These are phyloP conservation scores for Tolypocladium pustulatum DNA, from an alignment of 2,329 filamentous ascomycete genomes.

Conservation along the genomic window DNA sequence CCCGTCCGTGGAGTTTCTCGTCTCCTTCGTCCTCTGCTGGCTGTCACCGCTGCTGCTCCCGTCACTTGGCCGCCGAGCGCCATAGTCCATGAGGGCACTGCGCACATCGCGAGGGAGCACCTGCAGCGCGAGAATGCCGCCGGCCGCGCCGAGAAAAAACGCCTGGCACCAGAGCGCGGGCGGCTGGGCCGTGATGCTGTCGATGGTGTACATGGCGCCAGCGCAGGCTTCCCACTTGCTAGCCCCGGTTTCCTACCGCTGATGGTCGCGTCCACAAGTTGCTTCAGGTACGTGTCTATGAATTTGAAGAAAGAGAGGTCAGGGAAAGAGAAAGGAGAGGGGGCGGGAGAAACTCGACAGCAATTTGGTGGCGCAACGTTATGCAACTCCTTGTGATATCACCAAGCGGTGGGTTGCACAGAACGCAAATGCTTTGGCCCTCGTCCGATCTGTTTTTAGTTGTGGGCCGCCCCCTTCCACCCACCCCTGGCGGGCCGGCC, in stretches of 20 bases:
- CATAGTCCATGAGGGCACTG: slow-evolving; percentile 38
- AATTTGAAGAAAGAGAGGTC: too few relatives aligned
- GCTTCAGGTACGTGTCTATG: background rate
- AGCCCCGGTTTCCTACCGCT: background rate
- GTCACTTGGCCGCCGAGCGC: slow-evolving; percentile 26
- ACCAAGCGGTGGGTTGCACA: background rate
- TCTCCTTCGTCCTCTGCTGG: slow-evolving; percentile 4
- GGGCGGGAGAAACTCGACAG: background rate
- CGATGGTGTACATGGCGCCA: background rate
- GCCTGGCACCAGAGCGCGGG: slow-evolving; percentile 30
- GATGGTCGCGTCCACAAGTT: background rate
- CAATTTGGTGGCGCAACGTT: background rate
- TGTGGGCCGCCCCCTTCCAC: background rate
- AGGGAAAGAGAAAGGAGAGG: background rate
- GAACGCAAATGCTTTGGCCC: background rate
- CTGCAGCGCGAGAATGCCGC: slow-evolving; percentile 29
- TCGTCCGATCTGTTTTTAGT: background rate
- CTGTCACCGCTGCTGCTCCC: background rate
- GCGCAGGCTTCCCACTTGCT: background rate
- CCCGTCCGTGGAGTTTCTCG: background rate
- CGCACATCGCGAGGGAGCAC: slow-evolving; percentile 32
- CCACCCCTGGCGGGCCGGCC: background rate
- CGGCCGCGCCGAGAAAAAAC: slow-evolving; percentile 34
- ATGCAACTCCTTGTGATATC: background rate
- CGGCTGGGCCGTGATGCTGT: slow-evolving; percentile 2